Evolutionary conservation across 768 basidiomycete genomes (phyloP).

Genomic region (Leccinum boreale): DNA sequence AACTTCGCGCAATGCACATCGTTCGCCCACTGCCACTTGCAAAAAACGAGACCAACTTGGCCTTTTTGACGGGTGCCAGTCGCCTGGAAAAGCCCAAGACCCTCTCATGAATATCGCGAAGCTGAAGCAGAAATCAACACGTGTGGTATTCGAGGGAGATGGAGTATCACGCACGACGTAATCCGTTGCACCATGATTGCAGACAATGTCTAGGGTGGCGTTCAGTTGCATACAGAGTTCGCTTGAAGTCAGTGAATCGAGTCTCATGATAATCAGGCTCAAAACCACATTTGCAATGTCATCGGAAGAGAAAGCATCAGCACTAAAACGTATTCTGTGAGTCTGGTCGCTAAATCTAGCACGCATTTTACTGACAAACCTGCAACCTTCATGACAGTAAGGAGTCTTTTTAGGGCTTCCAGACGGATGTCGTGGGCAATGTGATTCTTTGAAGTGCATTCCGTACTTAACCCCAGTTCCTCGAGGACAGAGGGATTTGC

Average conservation of each 20-base stretch:
- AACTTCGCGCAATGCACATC: conserved; percentile 53
- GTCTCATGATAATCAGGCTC: conserved; percentile 50
- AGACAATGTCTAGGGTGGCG: conserved; percentile 45
- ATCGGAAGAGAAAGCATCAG: conserved; percentile 31
- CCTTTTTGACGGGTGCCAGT: conserved; percentile 49
- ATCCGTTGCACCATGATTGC: conserved; percentile 36
- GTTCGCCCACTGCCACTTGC: conserved; percentile 47
- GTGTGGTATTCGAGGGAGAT: neutral
- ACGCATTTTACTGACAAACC: conserved; percentile 40
- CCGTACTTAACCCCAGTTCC: conserved; percentile 30
- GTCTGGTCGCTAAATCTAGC: neutral
- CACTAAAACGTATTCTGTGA: conserved; percentile 23
- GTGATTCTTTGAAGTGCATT: conserved; percentile 4
- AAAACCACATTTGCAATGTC: conserved; percentile 51
- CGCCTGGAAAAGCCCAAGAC: conserved; percentile 39
- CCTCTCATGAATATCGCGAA: conserved; percentile 43
- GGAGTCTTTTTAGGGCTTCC: conserved; percentile 38
- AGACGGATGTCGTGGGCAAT: conserved; percentile 26
- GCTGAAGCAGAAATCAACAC: conserved; percentile 34
- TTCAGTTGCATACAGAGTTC: conserved; percentile 47
- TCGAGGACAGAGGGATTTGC: conserved; percentile 37
- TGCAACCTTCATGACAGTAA: conserved; percentile 40
- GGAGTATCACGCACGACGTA: conserved; percentile 18
- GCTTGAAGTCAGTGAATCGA: conserved; percentile 48
- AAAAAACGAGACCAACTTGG: conserved; percentile 48